A percentile compares a stretch with the other conserved stretches of the same genome.
phyloP scores from a whole-genome alignment of 116 monocot genomes.

The Zostera marina region DNA sequence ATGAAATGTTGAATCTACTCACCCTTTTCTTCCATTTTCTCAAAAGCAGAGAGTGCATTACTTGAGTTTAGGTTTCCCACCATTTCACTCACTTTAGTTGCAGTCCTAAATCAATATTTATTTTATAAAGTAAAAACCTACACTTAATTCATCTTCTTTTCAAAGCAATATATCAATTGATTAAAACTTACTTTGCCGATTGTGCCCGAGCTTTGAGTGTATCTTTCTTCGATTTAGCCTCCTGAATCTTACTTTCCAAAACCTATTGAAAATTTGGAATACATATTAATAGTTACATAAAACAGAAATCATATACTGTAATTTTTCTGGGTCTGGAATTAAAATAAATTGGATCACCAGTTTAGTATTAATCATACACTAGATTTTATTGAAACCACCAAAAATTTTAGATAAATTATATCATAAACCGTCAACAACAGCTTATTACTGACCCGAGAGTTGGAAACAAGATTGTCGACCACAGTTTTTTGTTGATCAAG shows the following conservation, averaged over 20 bases:
- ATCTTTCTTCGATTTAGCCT: constrained; percentile 96
- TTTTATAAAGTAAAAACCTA: constrained; percentile 1
- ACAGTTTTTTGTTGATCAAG: constrained; percentile 81
- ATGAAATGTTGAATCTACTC: neutral
- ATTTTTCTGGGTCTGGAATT: no score
- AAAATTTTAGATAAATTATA: no score
- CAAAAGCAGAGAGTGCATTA: constrained; percentile 92
- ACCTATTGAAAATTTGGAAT: constrained; percentile 22
- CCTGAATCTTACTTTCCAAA: constrained; percentile 95
- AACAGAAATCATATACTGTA: neutral
- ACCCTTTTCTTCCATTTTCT: constrained; percentile 99
- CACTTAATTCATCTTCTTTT: neutral
- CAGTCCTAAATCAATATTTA: constrained; percentile 41
- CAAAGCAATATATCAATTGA: neutral
- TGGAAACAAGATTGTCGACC: constrained; percentile 81
- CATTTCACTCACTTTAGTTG: constrained; percentile 91
- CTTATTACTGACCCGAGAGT: constrained; percentile 40
- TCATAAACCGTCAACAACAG: no score
- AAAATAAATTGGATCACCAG: no score
- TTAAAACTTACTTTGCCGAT: constrained; percentile 68
- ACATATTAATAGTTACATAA: neutral
- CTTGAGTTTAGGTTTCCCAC: constrained; percentile 92
- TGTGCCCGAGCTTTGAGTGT: constrained; percentile 94
- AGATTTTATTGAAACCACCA: no score
- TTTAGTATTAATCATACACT: no score